A percentile compares a stretch with the other conserved stretches of the same genome.
Evolutionary conservation across 176 grass and related monocot species (phyloP).

Genomic region (Musa acuminata): DNA sequence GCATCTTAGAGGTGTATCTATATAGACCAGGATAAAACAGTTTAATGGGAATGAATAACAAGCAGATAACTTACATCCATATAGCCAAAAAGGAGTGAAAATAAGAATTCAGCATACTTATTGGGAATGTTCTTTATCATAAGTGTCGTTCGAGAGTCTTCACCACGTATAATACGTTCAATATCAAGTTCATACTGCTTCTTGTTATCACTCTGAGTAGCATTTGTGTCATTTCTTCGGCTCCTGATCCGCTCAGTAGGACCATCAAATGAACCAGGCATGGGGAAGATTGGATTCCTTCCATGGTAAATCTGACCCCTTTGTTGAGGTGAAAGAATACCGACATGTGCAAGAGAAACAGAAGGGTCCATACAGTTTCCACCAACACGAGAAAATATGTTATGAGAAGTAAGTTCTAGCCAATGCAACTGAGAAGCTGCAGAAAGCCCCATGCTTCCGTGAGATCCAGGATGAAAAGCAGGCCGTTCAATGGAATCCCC

Average conservation of each 20-base stretch:
- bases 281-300: too few relatives aligned
- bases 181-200: conserved; percentile 86
- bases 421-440: too few relatives aligned
- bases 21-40: conserved; percentile 13
- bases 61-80: background rate
- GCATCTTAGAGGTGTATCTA: conserved; percentile 89
- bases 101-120: conserved; percentile 37
- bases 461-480: too few relatives aligned
- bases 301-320: too few relatives aligned
- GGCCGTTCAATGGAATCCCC: too few relatives aligned
- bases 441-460: too few relatives aligned
- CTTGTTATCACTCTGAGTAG: conserved; percentile 51
- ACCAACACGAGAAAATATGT: too few relatives aligned
- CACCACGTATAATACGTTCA: conserved; percentile 53
- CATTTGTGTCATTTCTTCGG: conserved; percentile 55
- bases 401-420: too few relatives aligned
- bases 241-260: conserved; percentile 61
- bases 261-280: too few relatives aligned
- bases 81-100: conserved; percentile 7
- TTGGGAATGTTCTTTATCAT: conserved; percentile 99
- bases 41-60: background rate
- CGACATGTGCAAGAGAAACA: too few relatives aligned
- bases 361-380: too few relatives aligned
- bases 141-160: conserved; percentile 80
- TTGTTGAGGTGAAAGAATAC: too few relatives aligned